Evolutionary conservation across 2,329 filamentous ascomycete genomes (phyloP), one percentile per base, ranked within the genome.

Genomic region (Colletotrichum sp.): DNA sequence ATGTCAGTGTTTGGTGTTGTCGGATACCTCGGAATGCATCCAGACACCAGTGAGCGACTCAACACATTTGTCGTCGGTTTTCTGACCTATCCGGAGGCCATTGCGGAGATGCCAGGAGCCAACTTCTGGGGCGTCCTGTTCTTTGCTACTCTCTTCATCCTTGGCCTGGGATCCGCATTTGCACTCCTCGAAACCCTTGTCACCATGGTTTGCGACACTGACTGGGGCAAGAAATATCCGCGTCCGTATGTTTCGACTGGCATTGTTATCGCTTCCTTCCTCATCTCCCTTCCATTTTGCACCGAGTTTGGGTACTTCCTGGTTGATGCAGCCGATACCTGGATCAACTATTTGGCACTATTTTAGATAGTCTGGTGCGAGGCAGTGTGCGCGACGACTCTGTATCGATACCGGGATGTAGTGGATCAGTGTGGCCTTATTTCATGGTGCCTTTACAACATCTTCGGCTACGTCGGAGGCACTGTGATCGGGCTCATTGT

Each of bases 51-150:
- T 22, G 81, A 82, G 7, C 59, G 83, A 7, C 80, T 91, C 0
- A 88, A 88, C 5, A 88, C 88, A 3, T 91, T 91, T 68, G 87
- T 87, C 2, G 86, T 90, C 0, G 90, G 89, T 4, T 91, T 91
- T 79, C 79, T 90, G 44, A 90, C 89, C 1, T 84, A 90, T 6
- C 89, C 89, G 0, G 85, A 87, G 55, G 90, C 90, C 1, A 84
- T 91, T 2, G 80, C 88, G 0, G 84, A 90, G 68, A 91, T 91
- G 89, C 90, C 89, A 0, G 89, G 86, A 0, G 83, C 89, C 2
- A 90, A 90, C 71, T 90, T 89, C 73, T 91, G 88, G 87, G 88
- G 89, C 0, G 82, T 89, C 0, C 81, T 90, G 0, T 84, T 91
- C 12, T 91, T 91, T 78, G 85, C 91, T 22, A 91, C 89, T 0